Conservation (phyloP, 108 stramenopile species). For the Chaetoceros tenuissimus region DNA sequence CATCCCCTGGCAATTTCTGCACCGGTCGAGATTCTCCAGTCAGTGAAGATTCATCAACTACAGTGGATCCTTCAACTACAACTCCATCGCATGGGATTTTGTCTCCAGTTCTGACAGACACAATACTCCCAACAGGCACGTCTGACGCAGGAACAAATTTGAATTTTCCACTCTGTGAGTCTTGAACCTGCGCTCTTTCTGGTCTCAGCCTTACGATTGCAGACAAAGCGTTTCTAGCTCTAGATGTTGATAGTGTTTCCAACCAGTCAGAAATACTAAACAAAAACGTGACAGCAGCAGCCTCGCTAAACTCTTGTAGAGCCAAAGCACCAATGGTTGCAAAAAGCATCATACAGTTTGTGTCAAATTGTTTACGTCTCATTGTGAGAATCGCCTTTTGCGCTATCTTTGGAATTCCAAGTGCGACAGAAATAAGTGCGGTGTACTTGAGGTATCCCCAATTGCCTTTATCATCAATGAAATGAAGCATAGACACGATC, state of each 20-base stretch:
- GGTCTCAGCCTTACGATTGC: slow-evolving; percentile 60
- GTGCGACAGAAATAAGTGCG: slow-evolving; percentile 40
- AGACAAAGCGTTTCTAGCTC: slow-evolving; percentile 67
- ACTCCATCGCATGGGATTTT: slow-evolving; percentile 90
- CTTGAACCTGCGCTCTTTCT: slow-evolving; percentile 60
- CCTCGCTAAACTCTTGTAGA: slow-evolving; percentile 65
- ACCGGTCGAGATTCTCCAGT: slow-evolving; percentile 86
- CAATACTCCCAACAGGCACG: slow-evolving; percentile 67
- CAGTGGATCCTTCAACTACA: slow-evolving; percentile 60
- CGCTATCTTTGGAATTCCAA: slow-evolving; percentile 59
- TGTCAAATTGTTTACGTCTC: slow-evolving; percentile 48
- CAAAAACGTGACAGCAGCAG: slow-evolving; percentile 73
- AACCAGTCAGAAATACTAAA: slow-evolving; percentile 65
- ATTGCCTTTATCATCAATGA: slow-evolving; percentile 35
- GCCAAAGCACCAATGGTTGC: slow-evolving; percentile 73
- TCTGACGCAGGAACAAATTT: slow-evolving; percentile 45
- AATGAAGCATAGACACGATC: slow-evolving; percentile 50
- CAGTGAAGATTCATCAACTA: slow-evolving; percentile 53
- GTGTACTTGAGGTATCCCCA: slow-evolving; percentile 56
- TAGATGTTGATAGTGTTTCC: slow-evolving; percentile 50
- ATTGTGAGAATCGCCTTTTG: slow-evolving; percentile 45
- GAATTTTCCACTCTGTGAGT: slow-evolving; percentile 47
- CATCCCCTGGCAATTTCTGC: slow-evolving; percentile 33
- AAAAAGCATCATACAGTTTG: slow-evolving; percentile 72
- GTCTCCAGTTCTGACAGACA: slow-evolving; percentile 80